These are phyloP conservation scores for Mallotus nudiflorus DNA, from an alignment of 345 rosid genomes.

Conservation along the genomic window DNA sequence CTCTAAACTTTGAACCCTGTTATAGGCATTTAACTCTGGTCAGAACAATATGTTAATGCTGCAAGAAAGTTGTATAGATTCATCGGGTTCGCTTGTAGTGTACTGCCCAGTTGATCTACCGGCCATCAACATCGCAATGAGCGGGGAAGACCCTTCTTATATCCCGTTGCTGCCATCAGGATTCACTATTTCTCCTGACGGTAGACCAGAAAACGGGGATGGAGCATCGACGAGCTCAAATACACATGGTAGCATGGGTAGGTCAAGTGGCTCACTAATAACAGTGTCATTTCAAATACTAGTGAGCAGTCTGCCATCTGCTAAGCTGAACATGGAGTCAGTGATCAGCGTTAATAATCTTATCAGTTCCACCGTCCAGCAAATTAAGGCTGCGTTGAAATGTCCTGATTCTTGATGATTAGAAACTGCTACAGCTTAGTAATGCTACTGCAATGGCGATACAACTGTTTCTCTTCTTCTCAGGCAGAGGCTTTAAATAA, in stretches of 20 bases:
- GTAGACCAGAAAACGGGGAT: conserved; percentile 46
- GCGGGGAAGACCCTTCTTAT: conserved; percentile 87
- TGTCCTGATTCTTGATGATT: conserved; percentile 62
- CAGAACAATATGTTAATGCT: conserved; percentile 91
- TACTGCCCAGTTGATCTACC: conserved; percentile 88
- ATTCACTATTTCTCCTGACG: conserved; percentile 74
- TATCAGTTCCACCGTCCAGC: conserved; percentile 81
- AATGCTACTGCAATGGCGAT: conserved; percentile 42
- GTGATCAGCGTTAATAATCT: conserved; percentile 90
- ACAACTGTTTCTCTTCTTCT: conserved; percentile 41
- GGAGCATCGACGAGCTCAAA: conserved; percentile 74
- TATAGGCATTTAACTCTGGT: conserved; percentile 68
- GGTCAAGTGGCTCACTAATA: conserved; percentile 67
- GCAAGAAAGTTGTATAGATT: conserved; percentile 91
- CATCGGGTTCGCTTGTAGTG: conserved; percentile 76
- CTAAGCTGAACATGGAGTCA: conserved; percentile 89
- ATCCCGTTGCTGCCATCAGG: conserved; percentile 95
- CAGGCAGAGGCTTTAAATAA: conserved; percentile 44
- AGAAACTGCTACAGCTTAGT: conserved; percentile 27
- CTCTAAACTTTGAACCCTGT: neutral
- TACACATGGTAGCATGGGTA: conserved; percentile 27
- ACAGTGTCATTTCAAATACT: conserved; percentile 93
- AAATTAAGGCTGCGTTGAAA: conserved; percentile 87
- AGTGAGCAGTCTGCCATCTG: conserved; percentile 84
- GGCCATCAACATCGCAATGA: conserved; percentile 84